Percentiles rank a stretch among this genome's conserved stretches.
phyloP scores from a whole-genome alignment of 1,284 basidiomycete genomes.

The Moesziomyces antarcticus region DNA sequence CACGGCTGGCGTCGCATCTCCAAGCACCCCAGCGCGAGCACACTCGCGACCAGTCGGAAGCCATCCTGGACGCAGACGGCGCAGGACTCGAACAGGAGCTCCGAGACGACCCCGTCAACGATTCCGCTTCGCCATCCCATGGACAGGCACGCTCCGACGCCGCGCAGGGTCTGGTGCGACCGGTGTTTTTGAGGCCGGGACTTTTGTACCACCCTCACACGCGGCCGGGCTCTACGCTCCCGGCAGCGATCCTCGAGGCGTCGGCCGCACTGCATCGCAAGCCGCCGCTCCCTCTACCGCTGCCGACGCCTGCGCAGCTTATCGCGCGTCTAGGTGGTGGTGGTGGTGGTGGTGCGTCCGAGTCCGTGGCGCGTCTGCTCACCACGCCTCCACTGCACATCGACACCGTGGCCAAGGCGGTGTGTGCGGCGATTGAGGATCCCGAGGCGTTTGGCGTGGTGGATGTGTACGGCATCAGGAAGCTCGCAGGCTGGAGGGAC shows the following conservation, averaged over 20 bases:
- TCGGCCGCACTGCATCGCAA: conserved; percentile 54
- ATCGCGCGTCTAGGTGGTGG: conserved; percentile 25
- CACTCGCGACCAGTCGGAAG: neutral
- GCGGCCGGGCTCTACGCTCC: conserved; percentile 85
- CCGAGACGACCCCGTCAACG: conserved; percentile 13
- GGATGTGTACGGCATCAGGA: conserved; percentile 46
- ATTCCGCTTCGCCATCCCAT: neutral
- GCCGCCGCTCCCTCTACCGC: conserved; percentile 69
- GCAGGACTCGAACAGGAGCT: conserved; percentile 43
- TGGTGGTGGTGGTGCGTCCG: conserved; percentile 41
- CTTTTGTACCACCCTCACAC: conserved; percentile 95
- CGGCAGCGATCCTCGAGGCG: conserved; percentile 85
- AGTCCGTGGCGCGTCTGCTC: conserved; percentile 80
- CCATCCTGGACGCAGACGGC: conserved; percentile 43
- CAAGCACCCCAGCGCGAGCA: conserved; percentile 77
- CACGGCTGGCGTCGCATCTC: conserved; percentile 70
- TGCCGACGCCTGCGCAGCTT: conserved; percentile 73
- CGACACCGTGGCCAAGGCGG: conserved; percentile 90
- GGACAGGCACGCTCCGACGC: neutral
- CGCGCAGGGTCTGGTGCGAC: conserved; percentile 18
- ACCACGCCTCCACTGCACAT: conserved; percentile 90
- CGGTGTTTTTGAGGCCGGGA: conserved; percentile 71
- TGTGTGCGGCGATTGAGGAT: conserved; percentile 72
- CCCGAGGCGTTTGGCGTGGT: conserved; percentile 55
- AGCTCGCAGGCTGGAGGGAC: conserved; percentile 57